Percentiles rank a stretch among this genome's conserved stretches.
Conservation (phyloP, 371 early-diverging fungal species). For the Dichotomocladium elegans region DNA sequence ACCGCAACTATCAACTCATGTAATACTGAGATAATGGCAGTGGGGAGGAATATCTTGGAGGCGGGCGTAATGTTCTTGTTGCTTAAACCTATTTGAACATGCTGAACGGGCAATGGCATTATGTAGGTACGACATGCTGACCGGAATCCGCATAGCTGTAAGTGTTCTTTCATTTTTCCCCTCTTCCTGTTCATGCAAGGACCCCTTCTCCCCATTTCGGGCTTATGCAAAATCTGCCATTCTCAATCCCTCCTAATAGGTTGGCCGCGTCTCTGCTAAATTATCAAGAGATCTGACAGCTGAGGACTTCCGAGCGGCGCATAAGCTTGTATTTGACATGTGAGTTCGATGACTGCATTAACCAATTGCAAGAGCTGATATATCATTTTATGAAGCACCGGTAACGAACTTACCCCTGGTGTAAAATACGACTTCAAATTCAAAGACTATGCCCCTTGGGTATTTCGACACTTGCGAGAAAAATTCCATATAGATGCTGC, state of each 20-base stretch:
- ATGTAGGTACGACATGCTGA: conserved; percentile 95
- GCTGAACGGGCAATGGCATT: too few species aligned
- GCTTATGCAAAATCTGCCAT: too few species aligned
- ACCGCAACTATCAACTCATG: conserved; percentile 84
- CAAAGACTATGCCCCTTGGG: conserved; percentile 97
- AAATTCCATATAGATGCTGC: conserved; percentile 88
- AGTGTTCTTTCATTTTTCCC: too few species aligned
- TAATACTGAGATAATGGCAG: conserved; percentile 13
- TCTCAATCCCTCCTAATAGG: too few species aligned
- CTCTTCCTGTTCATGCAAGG: too few species aligned
- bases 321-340: conserved; percentile 93
- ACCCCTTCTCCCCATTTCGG: too few species aligned
- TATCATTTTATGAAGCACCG: conserved; percentile 56
- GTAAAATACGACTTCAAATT: conserved; percentile 97
- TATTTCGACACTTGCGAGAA: conserved; percentile 87
- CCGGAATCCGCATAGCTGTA: conserved; percentile 80
- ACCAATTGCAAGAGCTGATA: background rate
- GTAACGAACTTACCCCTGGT: conserved; percentile 91
- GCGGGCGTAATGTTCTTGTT: background rate
- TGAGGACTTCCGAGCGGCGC: conserved; percentile 82
- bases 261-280: conserved; percentile 79
- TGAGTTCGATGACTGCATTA: conserved; percentile 21
- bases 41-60: too few species aligned
- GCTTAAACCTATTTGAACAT: too few species aligned
- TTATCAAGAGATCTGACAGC: conserved; percentile 63